These are phyloP conservation scores for Arbutus unedo DNA, from an alignment of 148 eudicot species.

Conservation along the genomic window DNA sequence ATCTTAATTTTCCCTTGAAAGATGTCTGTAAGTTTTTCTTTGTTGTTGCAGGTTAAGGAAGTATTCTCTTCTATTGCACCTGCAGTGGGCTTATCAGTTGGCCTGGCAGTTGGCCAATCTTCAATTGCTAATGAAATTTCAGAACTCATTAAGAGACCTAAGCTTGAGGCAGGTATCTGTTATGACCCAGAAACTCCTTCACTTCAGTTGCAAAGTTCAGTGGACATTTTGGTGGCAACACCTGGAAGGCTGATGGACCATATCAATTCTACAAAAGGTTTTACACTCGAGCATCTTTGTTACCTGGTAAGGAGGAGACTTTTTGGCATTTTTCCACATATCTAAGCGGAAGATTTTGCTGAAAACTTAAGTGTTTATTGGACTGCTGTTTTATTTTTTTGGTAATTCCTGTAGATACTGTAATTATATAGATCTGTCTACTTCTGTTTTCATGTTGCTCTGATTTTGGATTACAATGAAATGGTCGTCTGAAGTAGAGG, in stretches of 20 bases:
- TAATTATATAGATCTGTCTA: background rate
- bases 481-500: background rate
- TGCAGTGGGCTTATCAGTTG: conserved; percentile 90
- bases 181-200: conserved; percentile 65
- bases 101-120: conserved; percentile 94
- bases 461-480: background rate
- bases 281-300: conserved; percentile 82
- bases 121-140: conserved; percentile 83
- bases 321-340: background rate
- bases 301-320: conserved; percentile 65
- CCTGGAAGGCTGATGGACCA: conserved; percentile 99
- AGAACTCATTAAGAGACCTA: conserved; percentile 59
- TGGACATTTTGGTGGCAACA: conserved; percentile 92
- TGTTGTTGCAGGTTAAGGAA: conserved; percentile 66
- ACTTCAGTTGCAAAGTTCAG: conserved; percentile 53
- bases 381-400: background rate
- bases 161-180: conserved; percentile 53
- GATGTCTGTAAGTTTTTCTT: background rate
- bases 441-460: background rate
- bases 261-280: conserved; percentile 77
- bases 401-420: background rate
- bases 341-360: background rate
- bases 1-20: background rate
- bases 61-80: conserved; percentile 84
- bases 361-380: background rate